phyloP scores from a whole-genome alignment of 2,329 filamentous ascomycete genomes.

The Rhynchosporium secalis region DNA sequence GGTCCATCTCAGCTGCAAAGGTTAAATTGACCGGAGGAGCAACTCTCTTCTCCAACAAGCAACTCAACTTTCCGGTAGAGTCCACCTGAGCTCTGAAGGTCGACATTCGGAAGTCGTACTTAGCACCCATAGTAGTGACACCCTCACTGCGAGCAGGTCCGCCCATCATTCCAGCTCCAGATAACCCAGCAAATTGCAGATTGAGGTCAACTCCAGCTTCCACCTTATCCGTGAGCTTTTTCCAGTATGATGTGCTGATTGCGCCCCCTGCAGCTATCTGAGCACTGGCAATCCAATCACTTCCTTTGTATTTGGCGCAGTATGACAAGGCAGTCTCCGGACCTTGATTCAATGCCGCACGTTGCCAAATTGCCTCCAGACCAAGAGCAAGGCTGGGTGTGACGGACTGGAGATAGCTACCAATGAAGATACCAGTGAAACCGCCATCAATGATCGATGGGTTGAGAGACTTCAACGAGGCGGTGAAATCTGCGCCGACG shows the following conservation, averaged over 20 bases:
- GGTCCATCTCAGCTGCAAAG: constrained; percentile 95
- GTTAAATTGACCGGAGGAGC: constrained; percentile 90
- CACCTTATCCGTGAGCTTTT: constrained; percentile 86
- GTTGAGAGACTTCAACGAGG: constrained; percentile 90
- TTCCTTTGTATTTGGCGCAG: constrained; percentile 84
- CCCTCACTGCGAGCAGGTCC: constrained; percentile 79
- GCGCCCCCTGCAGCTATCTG: constrained; percentile 81
- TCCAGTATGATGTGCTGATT: constrained; percentile 92
- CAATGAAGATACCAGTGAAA: constrained; percentile 91
- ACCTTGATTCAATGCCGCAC: constrained; percentile 75
- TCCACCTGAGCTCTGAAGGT: constrained; percentile 96
- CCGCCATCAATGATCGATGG: constrained; percentile 92
- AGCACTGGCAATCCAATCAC: constrained; percentile 89
- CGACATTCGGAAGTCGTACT: constrained; percentile 96
- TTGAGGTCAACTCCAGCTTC: constrained; percentile 96
- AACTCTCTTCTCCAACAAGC: constrained; percentile 92
- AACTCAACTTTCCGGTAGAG: constrained; percentile 89
- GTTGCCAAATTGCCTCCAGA: constrained; percentile 92
- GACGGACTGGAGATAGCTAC: constrained; percentile 90
- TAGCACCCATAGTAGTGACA: constrained; percentile 86
- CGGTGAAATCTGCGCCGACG: constrained; percentile 87
- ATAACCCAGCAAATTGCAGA: constrained; percentile 71
- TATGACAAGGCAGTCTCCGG: constrained; percentile 93
- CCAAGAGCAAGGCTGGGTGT: constrained; percentile 86
- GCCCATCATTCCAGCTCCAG: constrained; percentile 70